phyloP scores from a whole-genome alignment of 805 yeast species.

The Lachancea nothofagi region DNA sequence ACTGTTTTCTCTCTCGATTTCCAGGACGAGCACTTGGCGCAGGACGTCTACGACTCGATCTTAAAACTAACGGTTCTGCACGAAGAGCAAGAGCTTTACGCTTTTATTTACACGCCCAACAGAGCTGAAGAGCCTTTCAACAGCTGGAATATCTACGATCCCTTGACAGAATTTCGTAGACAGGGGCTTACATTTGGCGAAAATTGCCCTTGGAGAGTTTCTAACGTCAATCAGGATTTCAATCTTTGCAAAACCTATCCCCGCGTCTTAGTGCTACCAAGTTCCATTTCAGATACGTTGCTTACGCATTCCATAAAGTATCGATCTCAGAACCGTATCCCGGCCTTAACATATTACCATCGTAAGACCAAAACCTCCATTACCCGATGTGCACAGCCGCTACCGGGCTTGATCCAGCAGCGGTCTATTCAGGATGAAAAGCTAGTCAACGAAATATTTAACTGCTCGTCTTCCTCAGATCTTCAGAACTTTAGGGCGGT shows the following conservation, averaged over 20 bases:
- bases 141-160: conserved; percentile 71
- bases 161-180: conserved; percentile 59
- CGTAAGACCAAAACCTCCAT: conserved; percentile 66
- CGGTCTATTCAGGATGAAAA: conserved; percentile 90
- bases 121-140: conserved; percentile 54
- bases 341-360: conserved; percentile 74
- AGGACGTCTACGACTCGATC: conserved; percentile 68
- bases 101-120: conserved; percentile 75
- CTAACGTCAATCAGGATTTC: conserved; percentile 59
- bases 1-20: conserved; percentile 77
- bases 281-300: conserved; percentile 73
- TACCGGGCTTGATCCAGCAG: conserved; percentile 82
- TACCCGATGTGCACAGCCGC: conserved; percentile 86
- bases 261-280: conserved; percentile 58
- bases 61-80: conserved; percentile 57
- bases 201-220: conserved; percentile 58
- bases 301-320: conserved; percentile 78
- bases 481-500: conserved; percentile 29
- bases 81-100: conserved; percentile 59
- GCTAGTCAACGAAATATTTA: conserved; percentile 66
- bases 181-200: conserved; percentile 50
- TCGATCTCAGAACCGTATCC: conserved; percentile 80
- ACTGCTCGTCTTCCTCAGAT: conserved; percentile 41
- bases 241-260: conserved; percentile 77
- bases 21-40: conserved; percentile 48